A percentile compares a stretch with the other conserved stretches of the same genome.
Conservation (phyloP, 2,329 filamentous ascomycete species). For the Akanthomyces lecanii region DNA sequence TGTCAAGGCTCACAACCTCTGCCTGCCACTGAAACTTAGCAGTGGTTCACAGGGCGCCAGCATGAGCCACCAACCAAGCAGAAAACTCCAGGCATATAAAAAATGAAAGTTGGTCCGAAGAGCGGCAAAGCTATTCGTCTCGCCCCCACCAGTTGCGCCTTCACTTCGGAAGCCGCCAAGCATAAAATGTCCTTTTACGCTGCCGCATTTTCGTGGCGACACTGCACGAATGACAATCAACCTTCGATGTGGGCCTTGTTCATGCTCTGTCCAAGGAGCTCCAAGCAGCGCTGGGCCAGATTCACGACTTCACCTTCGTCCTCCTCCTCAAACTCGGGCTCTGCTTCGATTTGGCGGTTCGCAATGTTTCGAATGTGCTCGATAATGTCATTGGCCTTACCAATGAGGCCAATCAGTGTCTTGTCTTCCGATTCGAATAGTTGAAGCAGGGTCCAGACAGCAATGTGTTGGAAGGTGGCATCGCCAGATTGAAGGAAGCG, state of each 20-base stretch:
- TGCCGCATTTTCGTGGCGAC: background rate
- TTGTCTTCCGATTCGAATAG: constrained; percentile 93
- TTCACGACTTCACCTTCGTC: constrained; percentile 91
- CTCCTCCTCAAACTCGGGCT: constrained; percentile 81
- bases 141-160: background rate
- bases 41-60: constrained; percentile 1
- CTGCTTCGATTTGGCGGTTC: constrained; percentile 81
- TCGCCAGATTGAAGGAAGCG: constrained; percentile 93
- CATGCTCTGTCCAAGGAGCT: constrained; percentile 72
- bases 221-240: constrained; percentile 34
- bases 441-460: constrained; percentile 95
- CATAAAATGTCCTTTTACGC: background rate
- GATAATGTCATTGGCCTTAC: constrained; percentile 85
- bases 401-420: constrained; percentile 80
- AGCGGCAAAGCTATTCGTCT: background rate
- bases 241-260: constrained; percentile 81
- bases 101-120: constrained; percentile 11
- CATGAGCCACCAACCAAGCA: constrained; percentile 13
- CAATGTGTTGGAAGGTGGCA: constrained; percentile 97
- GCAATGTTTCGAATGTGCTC: constrained; percentile 89
- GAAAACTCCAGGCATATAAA: constrained; percentile 14
- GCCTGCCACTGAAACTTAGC: background rate
- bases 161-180: background rate
- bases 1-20: constrained; percentile 3
- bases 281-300: constrained; percentile 83